A percentile compares a stretch with the other conserved stretches of the same genome.
phyloP scores from a whole-genome alignment of 2,329 filamentous ascomycete species.

The Diplocarpon mali region DNA sequence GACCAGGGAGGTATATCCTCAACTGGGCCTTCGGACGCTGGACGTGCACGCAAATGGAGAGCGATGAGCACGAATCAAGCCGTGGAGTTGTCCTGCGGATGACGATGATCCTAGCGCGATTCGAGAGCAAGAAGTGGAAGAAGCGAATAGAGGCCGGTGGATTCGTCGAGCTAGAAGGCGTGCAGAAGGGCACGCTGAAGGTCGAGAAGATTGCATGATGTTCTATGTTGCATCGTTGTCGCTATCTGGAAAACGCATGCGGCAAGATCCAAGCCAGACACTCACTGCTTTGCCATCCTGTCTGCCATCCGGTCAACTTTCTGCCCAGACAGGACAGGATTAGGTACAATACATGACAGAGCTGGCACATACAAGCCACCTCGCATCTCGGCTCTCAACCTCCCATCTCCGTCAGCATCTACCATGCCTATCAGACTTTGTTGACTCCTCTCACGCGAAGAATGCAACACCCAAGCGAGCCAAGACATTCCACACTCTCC shows the following conservation, averaged over 20 bases:
- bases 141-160: constrained; percentile 55
- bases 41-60: constrained; percentile 64
- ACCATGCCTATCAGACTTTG: not conserved
- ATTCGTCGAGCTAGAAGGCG: constrained; percentile 39
- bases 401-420: too few relatives aligned
- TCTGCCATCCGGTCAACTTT: too few relatives aligned
- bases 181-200: constrained; percentile 36
- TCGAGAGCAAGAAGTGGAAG: constrained; percentile 67
- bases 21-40: constrained; percentile 98
- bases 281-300: too few relatives aligned
- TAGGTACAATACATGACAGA: too few relatives aligned
- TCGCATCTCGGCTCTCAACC: too few relatives aligned
- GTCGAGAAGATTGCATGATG: constrained; percentile 31
- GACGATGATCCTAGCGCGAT: constrained; percentile 64
- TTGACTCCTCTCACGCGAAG: constrained; percentile 1
- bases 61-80: constrained; percentile 43
- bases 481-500: not conserved
- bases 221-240: not conserved
- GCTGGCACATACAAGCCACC: not conserved
- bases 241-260: too few relatives aligned
- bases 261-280: not conserved
- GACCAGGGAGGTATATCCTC: constrained; percentile 61
- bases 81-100: constrained; percentile 50
- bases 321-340: too few relatives aligned
- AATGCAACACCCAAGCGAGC: not conserved